Evolutionary conservation across 1,284 basidiomycete genomes (phyloP), one percentile per base, ranked within the genome.

Genomic region (Lignosus rhinocerotis): DNA sequence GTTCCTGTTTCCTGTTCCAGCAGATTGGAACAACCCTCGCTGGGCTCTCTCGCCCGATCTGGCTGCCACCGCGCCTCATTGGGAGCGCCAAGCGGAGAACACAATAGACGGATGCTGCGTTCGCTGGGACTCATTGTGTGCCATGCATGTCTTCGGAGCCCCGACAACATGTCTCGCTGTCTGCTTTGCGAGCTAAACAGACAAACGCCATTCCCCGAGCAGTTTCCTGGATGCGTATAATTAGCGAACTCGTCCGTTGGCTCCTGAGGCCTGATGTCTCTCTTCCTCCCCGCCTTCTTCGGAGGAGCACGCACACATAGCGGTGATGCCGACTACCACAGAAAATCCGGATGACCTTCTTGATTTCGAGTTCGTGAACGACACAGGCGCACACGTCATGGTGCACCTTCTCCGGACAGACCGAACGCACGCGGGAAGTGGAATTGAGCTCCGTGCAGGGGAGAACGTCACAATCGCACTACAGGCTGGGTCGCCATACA

Each of bases 341-440:
- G 62, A 74, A 32, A 74, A 79, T 32, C 82, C 79, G 70, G 81
- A 83, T 67, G 74, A 81, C 45, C 61, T 81, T 39, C 72, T 83
- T 64, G 79, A 81, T 63, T 72, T 83, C 65, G 79, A 80, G 63
- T 70, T 83, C 64, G 68, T 67, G 33, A 84, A 83, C 72, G 77
- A 82, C 67, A 78, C 76, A 21, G 21, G 62, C 11, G 67, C 72
- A 41, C 58, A 72, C 17, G 72, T 67, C 12, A 76, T 72, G 11
- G 61, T 82, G 53, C 77, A 76, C 47, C 65, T 69, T 17, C 59
- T 70, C 30, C 63, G 64, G 19, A 42, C 69, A 41, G 60, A 59
- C 36, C 62, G 62, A 32, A 48, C 53, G 3, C 63, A 56, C 38
- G 53, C 65, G 6, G 69, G 69, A 3, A 64, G 68, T 12, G 65